These are phyloP conservation scores for Rhizomucor miehei DNA, from an alignment of 371 early-diverging fungal species.

Conservation along the genomic window DNA sequence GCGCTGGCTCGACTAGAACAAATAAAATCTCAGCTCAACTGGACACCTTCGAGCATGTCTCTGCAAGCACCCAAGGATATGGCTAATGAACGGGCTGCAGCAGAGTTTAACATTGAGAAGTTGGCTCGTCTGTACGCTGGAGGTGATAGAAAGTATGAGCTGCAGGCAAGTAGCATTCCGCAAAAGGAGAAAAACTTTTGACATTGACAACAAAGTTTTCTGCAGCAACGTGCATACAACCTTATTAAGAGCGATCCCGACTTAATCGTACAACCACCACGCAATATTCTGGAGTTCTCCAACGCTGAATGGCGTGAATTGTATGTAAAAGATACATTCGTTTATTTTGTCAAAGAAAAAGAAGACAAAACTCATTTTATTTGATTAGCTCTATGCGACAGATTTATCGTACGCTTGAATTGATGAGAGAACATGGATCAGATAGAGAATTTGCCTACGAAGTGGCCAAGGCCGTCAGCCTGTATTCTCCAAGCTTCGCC, in stretches of 20 bases:
- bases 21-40: conserved; percentile 33
- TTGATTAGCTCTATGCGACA: conserved; percentile 54
- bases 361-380: conserved; percentile 5
- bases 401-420: conserved; percentile 41
- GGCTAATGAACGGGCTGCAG: conserved; percentile 52
- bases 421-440: conserved; percentile 14
- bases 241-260: conserved; percentile 59
- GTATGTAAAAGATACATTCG: conserved; percentile 24
- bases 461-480: conserved; percentile 17
- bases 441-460: conserved; percentile 15
- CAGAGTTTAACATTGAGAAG: conserved; percentile 52
- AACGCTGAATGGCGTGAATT: conserved; percentile 59
- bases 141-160: conserved; percentile 43
- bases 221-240: conserved; percentile 44
- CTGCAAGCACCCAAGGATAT: conserved; percentile 48
- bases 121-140: conserved; percentile 48
- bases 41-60: conserved; percentile 36
- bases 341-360: conserved; percentile 2
- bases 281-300: conserved; percentile 58
- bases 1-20: conserved; percentile 35
- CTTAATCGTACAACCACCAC: conserved; percentile 48
- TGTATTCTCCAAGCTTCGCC: conserved; percentile 58
- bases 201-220: neutral
- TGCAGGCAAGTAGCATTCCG: conserved; percentile 25
- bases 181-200: neutral